A percentile compares a stretch with the other conserved stretches of the same genome.
Evolutionary conservation across 2,329 filamentous ascomycete species (phyloP).

Genomic region (Beauveria bassiana): DNA sequence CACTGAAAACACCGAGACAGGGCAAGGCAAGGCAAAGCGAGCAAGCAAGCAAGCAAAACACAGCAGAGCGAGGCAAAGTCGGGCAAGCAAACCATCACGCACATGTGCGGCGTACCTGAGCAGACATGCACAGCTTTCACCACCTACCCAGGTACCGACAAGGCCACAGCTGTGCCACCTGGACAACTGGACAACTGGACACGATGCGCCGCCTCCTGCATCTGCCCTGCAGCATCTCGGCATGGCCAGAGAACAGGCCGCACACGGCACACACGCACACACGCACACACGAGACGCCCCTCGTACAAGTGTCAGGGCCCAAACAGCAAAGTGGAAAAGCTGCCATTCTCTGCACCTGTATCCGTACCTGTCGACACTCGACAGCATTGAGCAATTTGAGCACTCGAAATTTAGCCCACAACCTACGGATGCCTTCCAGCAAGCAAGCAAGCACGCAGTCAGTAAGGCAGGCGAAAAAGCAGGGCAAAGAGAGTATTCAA

Average conservation of each 20-base stretch:
- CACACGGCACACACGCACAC: neutral
- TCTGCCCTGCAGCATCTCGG: neutral
- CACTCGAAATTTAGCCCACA: neutral
- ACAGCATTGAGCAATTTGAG: neutral
- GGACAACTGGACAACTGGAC: neutral
- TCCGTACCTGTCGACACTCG: neutral
- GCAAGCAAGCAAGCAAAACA: neutral
- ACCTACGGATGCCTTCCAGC: neutral
- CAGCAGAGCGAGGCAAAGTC: neutral
- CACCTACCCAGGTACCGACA: neutral
- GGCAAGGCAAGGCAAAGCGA: neutral
- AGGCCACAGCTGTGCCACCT: neutral
- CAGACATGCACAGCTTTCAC: neutral
- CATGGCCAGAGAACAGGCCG: neutral
- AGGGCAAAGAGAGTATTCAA: neutral
- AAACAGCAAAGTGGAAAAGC: neutral
- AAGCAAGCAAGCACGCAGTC: too few species aligned
- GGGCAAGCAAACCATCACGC: neutral
- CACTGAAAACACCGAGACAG: neutral
- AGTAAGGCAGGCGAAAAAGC: neutral
- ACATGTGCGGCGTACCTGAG: neutral
- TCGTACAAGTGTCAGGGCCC: neutral
- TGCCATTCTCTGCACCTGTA: neutral
- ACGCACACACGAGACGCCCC: neutral
- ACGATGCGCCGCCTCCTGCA: conserved; percentile 1